Conservation (phyloP, 306 rosid species). For the Chamaecrista fasciculata region DNA sequence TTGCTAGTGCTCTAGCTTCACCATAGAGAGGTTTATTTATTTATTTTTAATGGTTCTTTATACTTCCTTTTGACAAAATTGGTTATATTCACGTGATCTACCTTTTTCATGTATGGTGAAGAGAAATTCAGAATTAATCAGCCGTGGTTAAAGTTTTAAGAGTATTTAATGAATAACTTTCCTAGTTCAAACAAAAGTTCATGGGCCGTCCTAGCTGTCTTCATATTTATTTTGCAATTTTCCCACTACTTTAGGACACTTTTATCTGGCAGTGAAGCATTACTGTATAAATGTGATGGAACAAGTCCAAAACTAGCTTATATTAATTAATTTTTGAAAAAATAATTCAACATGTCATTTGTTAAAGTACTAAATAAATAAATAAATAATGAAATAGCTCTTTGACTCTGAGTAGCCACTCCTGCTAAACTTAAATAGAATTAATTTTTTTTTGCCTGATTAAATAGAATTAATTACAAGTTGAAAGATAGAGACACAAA, state of each 20-base stretch:
- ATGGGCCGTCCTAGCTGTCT: neutral
- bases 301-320: neutral
- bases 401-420: neutral
- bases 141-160: constrained; percentile 14
- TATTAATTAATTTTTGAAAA: neutral
- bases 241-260: neutral
- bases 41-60: neutral
- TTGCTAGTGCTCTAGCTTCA: neutral
- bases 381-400: too few species aligned
- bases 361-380: neutral
- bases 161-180: neutral
- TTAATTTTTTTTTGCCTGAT: too few species aligned
- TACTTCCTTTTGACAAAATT: neutral
- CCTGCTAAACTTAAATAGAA: constrained; percentile 8
- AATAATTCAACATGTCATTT: constrained; percentile 5
- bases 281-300: neutral
- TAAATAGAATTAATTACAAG: too few species aligned
- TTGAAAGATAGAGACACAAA: constrained; percentile 8
- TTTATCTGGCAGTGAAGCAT: neutral
- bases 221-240: neutral
- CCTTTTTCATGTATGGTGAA: neutral
- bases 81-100: neutral
- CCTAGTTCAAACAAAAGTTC: constrained; percentile 8
- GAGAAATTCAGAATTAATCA: neutral
- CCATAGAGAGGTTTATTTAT: neutral